Base-by-base conservation (phyloP, 345 rosid genomes). In the Lumnitzera littorea region DNA sequence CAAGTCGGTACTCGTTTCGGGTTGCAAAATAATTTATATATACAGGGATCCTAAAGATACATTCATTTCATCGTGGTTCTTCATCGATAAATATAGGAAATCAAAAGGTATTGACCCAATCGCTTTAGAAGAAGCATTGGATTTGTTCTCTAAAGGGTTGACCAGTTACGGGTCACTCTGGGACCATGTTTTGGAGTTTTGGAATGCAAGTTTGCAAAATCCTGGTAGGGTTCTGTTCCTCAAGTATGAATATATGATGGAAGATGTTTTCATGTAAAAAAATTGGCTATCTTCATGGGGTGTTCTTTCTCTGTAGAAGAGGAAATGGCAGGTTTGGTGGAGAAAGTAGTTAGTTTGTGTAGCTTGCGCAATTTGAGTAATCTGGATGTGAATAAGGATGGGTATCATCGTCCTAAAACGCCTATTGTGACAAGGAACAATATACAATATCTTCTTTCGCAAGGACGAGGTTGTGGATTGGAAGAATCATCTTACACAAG, bases 401-500 rank as follows among this genome's bases (percentile, higher is more conserved):
- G 63, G 46, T 29, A 24, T 16, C 49, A 58, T 24, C 62, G 24
- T 29, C 14, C 17, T 46, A 9, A 46, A 29, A 20, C 36, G 50
- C 54, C 27, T 23, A 46, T 14, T 4, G 52, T 36, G 51, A 48
- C 17, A 36, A n/a, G 49, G 50, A 43, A 25, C 15, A 20, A 50
- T 27, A n/a, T 29, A 25, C 15, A 20, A 50, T 27, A n/a, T 29
- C 7, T 60, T 60, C 54, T 60, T 48, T 13, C 2, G 63, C 15
- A 60, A 60, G 48, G 63, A 55, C 1, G 54, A 60, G 55, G 52
- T 13, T 27, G 63, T 55, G 29, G 63, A 46, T 58, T 58, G 62
- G 62, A 47, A 29, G 51, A 58, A 58, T 12, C 16, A 23, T 46
- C 62, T 58, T 50, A 14, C 62, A 16, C 12, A 48, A 16, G 24